phyloP scores from a whole-genome alignment of 2,329 filamentous ascomycete species.

The Ophiostoma piceae region DNA sequence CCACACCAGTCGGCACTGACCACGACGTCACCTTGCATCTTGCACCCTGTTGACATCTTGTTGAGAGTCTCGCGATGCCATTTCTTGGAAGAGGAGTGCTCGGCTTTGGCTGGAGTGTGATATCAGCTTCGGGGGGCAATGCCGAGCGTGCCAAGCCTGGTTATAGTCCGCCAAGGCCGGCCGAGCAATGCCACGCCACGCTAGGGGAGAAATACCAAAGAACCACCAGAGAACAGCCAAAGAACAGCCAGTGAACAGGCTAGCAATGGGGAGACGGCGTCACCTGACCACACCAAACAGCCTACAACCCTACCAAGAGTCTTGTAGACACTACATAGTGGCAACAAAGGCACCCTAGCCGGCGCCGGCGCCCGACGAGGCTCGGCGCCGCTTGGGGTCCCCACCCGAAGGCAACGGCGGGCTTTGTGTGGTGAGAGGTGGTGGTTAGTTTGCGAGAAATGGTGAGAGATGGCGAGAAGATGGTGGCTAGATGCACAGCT shows the following conservation, averaged over 20 bases:
- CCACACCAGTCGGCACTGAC: neutral
- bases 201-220: neutral
- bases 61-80: neutral
- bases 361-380: conserved; percentile 17
- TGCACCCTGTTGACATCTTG: neutral
- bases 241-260: neutral
- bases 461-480: neutral
- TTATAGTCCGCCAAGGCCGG: neutral
- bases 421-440: neutral
- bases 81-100: neutral
- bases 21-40: neutral
- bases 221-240: neutral
- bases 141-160: neutral
- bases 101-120: neutral
- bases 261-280: neutral
- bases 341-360: conserved; percentile 3
- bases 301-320: neutral
- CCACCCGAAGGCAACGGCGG: conserved; percentile 12
- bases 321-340: neutral
- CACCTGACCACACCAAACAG: neutral
- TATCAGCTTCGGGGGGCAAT: neutral
- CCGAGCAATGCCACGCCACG: conserved; percentile 17
- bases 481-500: neutral
- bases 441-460: neutral
- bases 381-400: conserved; percentile 17